A percentile compares a stretch with the other conserved stretches of the same genome.
These are phyloP conservation scores for Sugiyamaella pinicola DNA, from an alignment of 1,139 yeast species.

Conservation along the genomic window DNA sequence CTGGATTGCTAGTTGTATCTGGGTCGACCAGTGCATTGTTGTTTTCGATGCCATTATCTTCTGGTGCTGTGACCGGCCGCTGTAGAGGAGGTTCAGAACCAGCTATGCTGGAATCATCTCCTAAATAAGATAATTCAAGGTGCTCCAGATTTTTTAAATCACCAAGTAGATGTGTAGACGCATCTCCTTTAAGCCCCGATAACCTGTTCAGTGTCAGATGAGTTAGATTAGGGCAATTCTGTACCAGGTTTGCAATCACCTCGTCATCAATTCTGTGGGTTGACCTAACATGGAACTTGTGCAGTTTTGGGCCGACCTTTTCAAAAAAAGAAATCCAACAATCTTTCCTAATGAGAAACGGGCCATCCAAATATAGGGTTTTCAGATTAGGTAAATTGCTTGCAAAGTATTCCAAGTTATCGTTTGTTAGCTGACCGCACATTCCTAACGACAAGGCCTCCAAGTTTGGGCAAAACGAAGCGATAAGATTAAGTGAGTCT, in stretches of 20 bases:
- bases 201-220: conserved; percentile 61
- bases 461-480: conserved; percentile 76
- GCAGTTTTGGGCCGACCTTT: conserved; percentile 49
- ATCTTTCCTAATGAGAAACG: conserved; percentile 74
- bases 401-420: conserved; percentile 63
- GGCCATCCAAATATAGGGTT: conserved; percentile 72
- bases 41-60: not conserved
- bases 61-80: not conserved
- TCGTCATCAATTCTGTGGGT: conserved; percentile 81
- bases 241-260: conserved; percentile 63
- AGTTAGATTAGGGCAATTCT: conserved; percentile 55
- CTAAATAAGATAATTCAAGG: conserved; percentile 66
- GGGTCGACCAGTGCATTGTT: conserved; percentile 5
- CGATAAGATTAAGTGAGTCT: conserved; percentile 67
- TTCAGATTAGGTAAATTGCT: conserved; percentile 58
- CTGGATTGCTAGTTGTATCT: conserved; percentile 13
- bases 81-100: not conserved
- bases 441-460: conserved; percentile 69
- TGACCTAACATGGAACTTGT: conserved; percentile 65
- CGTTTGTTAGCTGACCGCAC: conserved; percentile 93
- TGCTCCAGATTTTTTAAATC: conserved; percentile 55
- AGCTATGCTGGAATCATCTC: conserved; percentile 17
- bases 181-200: conserved; percentile 65
- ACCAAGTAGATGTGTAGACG: conserved; percentile 68
- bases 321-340: conserved; percentile 78